phyloP scores from a whole-genome alignment of 2,329 filamentous ascomycete species.

The Lachnellula arida region DNA sequence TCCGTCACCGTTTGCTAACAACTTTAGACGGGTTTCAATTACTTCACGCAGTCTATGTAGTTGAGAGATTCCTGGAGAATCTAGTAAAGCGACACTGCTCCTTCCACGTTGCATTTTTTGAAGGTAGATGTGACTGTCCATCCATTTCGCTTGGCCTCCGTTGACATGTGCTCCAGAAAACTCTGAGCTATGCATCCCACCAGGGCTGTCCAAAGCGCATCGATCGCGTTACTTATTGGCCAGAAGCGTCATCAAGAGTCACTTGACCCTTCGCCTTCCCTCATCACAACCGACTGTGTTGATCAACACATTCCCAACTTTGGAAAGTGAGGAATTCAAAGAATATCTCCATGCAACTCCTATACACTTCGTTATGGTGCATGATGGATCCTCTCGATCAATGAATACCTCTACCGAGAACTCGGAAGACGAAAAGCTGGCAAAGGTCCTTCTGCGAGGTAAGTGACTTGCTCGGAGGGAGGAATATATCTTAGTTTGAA shows the following conservation, averaged over 20 bases:
- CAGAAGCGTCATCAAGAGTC: slow-evolving; percentile 58
- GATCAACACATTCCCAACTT: slow-evolving; percentile 41
- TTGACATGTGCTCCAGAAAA: slow-evolving; percentile 34
- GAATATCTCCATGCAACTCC: slow-evolving; percentile 50
- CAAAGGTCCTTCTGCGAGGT: slow-evolving; percentile 30
- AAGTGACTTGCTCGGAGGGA: too few relatives aligned
- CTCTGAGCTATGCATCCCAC: slow-evolving; percentile 51
- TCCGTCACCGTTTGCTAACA: slow-evolving; percentile 12
- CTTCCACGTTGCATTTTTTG: slow-evolving; percentile 68
- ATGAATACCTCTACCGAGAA: not conserved
- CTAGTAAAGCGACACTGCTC: slow-evolving; percentile 61
- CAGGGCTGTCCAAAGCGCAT: slow-evolving; percentile 30
- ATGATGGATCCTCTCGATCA: slow-evolving; percentile 47
- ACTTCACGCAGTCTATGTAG: slow-evolving; percentile 63
- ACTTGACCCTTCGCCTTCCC: slow-evolving; percentile 37
- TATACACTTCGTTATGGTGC: slow-evolving; percentile 64
- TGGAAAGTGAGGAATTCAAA: slow-evolving; percentile 46
- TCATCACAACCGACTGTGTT: slow-evolving; percentile 22
- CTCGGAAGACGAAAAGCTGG: slow-evolving; percentile 12
- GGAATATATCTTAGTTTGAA: too few relatives aligned
- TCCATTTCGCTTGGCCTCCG: not conserved
- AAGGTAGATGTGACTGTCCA: slow-evolving; percentile 15
- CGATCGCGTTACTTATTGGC: slow-evolving; percentile 50
- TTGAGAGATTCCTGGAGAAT: slow-evolving; percentile 60
- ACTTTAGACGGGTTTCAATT: slow-evolving; percentile 59